Evolutionary conservation across 345 rosid genomes (phyloP).

Genomic region (Rhodomyrtus tomentosa): DNA sequence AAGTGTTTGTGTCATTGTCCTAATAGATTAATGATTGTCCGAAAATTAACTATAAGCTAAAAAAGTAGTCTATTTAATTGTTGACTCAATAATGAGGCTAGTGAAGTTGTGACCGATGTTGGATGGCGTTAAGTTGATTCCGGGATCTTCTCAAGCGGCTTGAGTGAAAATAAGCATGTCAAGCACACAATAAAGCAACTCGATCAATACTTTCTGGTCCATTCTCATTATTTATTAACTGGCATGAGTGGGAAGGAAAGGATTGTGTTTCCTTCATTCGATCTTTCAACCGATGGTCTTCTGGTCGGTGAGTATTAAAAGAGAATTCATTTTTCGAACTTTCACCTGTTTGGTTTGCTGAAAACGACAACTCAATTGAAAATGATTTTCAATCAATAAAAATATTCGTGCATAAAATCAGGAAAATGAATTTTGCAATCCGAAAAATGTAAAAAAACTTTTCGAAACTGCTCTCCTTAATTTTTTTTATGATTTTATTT

Average conservation of each 20-base stretch:
- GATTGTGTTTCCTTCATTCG: not conserved
- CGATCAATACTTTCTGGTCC: not conserved
- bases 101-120: not conserved
- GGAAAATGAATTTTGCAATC: no score
- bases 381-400: no score
- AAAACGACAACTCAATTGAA: no score
- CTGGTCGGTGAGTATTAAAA: not conserved
- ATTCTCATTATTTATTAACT: not conserved
- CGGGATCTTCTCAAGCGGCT: not conserved
- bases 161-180: not conserved
- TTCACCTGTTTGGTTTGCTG: no score
- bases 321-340: no score
- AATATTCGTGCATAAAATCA: no score
- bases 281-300: not conserved
- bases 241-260: not conserved
- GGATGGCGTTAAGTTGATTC: not conserved
- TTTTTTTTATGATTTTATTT: no score
- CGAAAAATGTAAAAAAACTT: no score
- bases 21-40: not conserved
- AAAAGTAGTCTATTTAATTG: not conserved
- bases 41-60: not conserved
- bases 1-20: no score
- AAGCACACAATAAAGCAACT: not conserved
- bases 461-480: no score
- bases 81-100: not conserved